A percentile compares a stretch with the other conserved stretches of the same genome.
phyloP scores from a whole-genome alignment of 345 rosid species.

The Camelina sativa region DNA sequence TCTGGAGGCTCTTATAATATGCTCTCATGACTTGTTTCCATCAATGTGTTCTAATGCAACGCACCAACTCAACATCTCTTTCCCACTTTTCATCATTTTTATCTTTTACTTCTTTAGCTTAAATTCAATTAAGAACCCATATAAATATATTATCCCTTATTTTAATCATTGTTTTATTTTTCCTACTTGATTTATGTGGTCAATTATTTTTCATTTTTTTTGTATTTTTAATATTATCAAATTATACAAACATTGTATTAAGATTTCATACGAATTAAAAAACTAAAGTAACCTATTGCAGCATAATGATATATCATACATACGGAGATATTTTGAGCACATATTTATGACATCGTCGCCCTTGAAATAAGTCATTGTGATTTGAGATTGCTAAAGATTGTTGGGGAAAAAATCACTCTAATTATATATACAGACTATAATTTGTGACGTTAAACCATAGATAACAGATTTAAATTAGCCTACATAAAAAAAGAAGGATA shows the following conservation, averaged over 20 bases:
- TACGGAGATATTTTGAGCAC: neutral
- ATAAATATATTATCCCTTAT: conserved; percentile 55
- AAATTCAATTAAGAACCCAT: conserved; percentile 3
- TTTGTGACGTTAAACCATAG: no score
- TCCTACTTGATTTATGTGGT: neutral
- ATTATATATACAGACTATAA: no score
- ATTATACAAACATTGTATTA: neutral
- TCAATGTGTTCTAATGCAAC: conserved; percentile 56
- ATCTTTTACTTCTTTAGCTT: conserved; percentile 38
- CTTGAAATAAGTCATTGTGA: neutral
- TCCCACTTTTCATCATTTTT: conserved; percentile 63
- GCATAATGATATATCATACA: neutral
- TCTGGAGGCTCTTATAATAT: conserved; percentile 22
- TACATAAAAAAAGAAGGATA: neutral
- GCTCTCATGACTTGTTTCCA: conserved; percentile 58
- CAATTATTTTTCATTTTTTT: conserved; percentile 1
- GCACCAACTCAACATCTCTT: conserved; percentile 62
- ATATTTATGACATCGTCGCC: neutral
- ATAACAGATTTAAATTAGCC: neutral
- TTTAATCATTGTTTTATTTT: conserved; percentile 51
- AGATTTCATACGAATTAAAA: neutral
- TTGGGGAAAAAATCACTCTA: neutral
- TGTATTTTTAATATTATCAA: neutral
- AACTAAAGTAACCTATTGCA: neutral
- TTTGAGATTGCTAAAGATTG: neutral